phyloP scores from a whole-genome alignment of 2,329 filamentous ascomycete species.

The Aspergillus clavatus region DNA sequence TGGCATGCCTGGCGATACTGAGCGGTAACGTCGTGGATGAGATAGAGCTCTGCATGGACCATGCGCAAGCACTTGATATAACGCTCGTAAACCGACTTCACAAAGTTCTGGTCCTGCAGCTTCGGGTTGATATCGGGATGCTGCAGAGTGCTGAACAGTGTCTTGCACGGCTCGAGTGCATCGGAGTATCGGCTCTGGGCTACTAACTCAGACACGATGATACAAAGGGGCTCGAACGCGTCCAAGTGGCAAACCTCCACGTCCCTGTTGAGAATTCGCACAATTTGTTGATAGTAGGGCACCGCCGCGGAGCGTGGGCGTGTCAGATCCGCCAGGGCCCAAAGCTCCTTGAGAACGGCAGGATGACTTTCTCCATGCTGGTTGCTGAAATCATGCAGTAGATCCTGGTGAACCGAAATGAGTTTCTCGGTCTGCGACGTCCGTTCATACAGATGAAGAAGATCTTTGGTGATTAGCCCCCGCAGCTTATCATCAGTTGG shows the following conservation, averaged over 20 bases:
- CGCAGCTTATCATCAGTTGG: slow-evolving; percentile 29
- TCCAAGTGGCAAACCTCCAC: slow-evolving; percentile 31
- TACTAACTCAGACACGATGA: slow-evolving; percentile 37
- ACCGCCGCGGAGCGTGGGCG: slow-evolving; percentile 34
- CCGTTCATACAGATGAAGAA: slow-evolving; percentile 29
- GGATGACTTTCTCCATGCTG: slow-evolving; percentile 33
- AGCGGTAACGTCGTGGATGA: slow-evolving; percentile 31
- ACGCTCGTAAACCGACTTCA: slow-evolving; percentile 30
- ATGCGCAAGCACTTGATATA: slow-evolving; percentile 35
- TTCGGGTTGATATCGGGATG: slow-evolving; percentile 29
- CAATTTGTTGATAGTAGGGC: slow-evolving; percentile 38
- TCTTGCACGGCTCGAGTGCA: slow-evolving; percentile 30
- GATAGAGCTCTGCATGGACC: slow-evolving; percentile 26
- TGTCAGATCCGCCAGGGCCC: slow-evolving; percentile 34
- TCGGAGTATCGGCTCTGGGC: slow-evolving; percentile 37
- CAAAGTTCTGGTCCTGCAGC: slow-evolving; percentile 32
- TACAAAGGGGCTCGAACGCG: slow-evolving; percentile 35
- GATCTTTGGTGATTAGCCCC: slow-evolving; percentile 23
- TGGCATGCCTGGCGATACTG: slow-evolving; percentile 34
- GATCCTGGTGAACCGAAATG: slow-evolving; percentile 37
- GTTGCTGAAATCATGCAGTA: slow-evolving; percentile 35
- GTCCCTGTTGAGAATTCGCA: slow-evolving; percentile 37
- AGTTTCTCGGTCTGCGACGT: slow-evolving; percentile 31
- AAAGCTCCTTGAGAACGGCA: slow-evolving; percentile 34
- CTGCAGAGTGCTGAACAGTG: slow-evolving; percentile 36